Evolutionary conservation across 75 land plant genomes (phyloP).

Genomic region (Pinus tabuliformis): DNA sequence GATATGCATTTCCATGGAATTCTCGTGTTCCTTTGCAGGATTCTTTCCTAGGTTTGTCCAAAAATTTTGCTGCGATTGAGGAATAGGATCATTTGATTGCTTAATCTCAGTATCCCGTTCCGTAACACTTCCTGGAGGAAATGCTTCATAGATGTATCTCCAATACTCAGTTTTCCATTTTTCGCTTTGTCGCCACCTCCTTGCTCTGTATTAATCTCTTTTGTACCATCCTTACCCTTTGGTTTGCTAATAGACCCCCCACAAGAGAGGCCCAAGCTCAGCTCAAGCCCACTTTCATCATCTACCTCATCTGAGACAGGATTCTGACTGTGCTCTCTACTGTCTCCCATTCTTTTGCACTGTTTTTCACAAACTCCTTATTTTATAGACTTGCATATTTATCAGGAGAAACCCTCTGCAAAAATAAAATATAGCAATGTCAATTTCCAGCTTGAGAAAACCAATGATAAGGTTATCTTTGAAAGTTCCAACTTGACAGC

Average conservation of each 20-base stretch:
- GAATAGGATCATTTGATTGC: constrained; percentile 15
- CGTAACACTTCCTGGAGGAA: constrained; percentile 16
- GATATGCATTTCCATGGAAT: constrained; percentile 11
- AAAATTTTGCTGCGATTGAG: constrained; percentile 24
- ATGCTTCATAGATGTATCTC: constrained; percentile 27
- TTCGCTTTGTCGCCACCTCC: constrained; percentile 21
- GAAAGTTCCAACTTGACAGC: no score
- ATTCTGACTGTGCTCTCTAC: constrained; percentile 2
- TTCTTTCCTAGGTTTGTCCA: constrained; percentile 26
- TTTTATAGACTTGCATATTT: no score
- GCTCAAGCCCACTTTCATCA: constrained; percentile 63
- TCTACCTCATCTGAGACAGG: constrained; percentile 32
- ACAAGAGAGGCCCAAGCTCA: constrained; percentile 61
- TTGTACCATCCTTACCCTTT: constrained; percentile 25
- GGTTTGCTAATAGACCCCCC: constrained; percentile 41
- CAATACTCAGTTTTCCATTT: not conserved
- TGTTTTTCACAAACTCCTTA: no score
- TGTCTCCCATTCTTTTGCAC: constrained; percentile 4
- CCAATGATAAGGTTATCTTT: no score
- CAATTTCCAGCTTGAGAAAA: no score
- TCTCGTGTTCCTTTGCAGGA: constrained; percentile 10
- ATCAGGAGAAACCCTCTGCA: no score
- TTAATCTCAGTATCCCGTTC: constrained; percentile 18
- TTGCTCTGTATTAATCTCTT: constrained; percentile 26
- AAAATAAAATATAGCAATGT: no score